Base-by-base conservation (phyloP, 768 basidiomycete species). In the Sporobolomyces roseus region DNA sequence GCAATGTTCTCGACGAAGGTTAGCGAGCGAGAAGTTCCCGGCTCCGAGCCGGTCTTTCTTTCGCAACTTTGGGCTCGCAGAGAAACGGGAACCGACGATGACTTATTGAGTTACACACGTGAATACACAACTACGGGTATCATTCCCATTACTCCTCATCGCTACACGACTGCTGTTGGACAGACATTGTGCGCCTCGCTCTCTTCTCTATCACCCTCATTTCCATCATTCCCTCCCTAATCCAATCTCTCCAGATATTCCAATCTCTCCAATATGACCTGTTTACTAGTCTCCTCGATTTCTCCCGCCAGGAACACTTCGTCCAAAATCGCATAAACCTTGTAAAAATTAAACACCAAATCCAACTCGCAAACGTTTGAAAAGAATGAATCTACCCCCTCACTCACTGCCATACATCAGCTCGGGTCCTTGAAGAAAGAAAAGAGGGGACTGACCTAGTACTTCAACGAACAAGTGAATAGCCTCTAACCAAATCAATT, bases 391-490 rank as follows among this genome's bases (percentile, higher is more conserved):
- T 98, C 94, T 96, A 43, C 19, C 6, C 14, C 25, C 30, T 7
- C 10, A 52, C 6, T 21, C 50, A 29, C 12, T n/a, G n/a, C n/a
- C n/a, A 41, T 41, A 27, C 25, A 52, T 5, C 50, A 17, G 32
- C 23, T 46, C 45, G 45, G 6, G 12, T 10, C 45, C 10, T 9
- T 17, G 17, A 41, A 41, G 38, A 41, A 41, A 41, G 23, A 38
- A 33, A 43, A 54, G 17, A 27, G 41, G 51, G 36, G 14, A 77
- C 88, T 56, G 63, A 94, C 94, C 94, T 25, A 99, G 84, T 29
- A 99, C 88, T 78, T 99, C 96, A 30, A 99, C 96, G 77, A 99
- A 98, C 8, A 99, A 85, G 78, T 99, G 94, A 63, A 98, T 98
- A 6, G 92, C 93, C 78, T 99, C 96, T 38, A 98, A 83, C 79